These are phyloP conservation scores for Dianthus caryophyllus DNA, from an alignment of 148 eudicot genomes.

Conservation along the genomic window DNA sequence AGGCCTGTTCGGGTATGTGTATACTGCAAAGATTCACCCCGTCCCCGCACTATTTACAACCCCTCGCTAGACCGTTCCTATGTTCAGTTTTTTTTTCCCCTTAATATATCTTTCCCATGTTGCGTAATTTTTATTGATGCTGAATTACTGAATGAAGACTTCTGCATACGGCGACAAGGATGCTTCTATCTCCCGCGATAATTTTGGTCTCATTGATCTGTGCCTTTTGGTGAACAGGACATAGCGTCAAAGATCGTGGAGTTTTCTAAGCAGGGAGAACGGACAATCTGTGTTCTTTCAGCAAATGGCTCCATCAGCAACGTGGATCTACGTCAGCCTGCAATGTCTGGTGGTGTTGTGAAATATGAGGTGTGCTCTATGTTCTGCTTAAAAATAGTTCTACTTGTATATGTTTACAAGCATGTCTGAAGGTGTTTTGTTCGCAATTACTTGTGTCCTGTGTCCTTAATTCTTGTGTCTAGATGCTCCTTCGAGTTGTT, in stretches of 20 bases:
- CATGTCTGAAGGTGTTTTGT: background rate
- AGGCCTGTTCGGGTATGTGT: background rate
- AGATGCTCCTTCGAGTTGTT: background rate
- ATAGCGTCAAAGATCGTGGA: slow-evolving; percentile 61
- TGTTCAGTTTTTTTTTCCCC: too few relatives aligned
- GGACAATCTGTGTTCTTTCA: slow-evolving; percentile 63
- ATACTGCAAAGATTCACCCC: background rate
- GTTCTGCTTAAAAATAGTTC: background rate
- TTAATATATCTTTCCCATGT: background rate
- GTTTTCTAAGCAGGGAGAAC: slow-evolving; percentile 69
- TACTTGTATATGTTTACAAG: background rate
- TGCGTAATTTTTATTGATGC: background rate
- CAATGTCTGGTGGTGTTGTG: slow-evolving; percentile 53
- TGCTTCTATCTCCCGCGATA: background rate
- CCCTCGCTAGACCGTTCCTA: too few relatives aligned
- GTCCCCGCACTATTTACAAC: too few relatives aligned
- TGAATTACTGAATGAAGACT: background rate
- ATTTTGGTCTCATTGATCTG: slow-evolving; percentile 2
- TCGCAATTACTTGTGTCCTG: background rate
- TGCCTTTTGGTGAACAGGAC: slow-evolving; percentile 41
- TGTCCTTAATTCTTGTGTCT: background rate
- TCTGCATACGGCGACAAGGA: background rate
- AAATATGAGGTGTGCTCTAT: slow-evolving; percentile 51
- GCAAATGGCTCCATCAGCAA: slow-evolving; percentile 78
- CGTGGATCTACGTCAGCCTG: slow-evolving; percentile 67